These are phyloP conservation scores for Alternaria rosae DNA, from an alignment of 2,329 filamentous ascomycete genomes.

Conservation along the genomic window DNA sequence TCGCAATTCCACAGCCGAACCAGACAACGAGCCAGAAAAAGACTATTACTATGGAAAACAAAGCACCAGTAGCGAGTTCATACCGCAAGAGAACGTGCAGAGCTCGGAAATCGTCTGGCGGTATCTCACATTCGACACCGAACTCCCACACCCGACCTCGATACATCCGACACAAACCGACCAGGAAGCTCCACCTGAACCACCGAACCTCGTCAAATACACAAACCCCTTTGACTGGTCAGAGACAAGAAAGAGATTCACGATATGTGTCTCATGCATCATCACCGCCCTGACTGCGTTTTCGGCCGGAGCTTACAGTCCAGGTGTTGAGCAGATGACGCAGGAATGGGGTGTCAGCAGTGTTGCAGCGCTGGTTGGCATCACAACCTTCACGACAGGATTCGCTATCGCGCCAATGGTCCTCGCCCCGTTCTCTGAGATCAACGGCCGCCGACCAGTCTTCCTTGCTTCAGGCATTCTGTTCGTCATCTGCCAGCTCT, in stretches of 20 bases:
- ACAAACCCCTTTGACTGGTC: slow-evolving; percentile 78
- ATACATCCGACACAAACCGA: slow-evolving; percentile 43
- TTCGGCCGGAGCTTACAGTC: slow-evolving; percentile 80
- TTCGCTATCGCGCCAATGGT: slow-evolving; percentile 88
- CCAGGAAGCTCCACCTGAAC: slow-evolving; percentile 58
- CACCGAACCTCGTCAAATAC: slow-evolving; percentile 72
- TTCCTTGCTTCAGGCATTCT: slow-evolving; percentile 77
- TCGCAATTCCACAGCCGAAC: slow-evolving; percentile 19
- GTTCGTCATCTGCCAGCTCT: slow-evolving; percentile 74
- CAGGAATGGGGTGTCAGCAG: slow-evolving; percentile 69
- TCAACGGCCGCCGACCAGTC: slow-evolving; percentile 84
- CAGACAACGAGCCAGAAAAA: slow-evolving; percentile 20
- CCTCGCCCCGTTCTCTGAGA: slow-evolving; percentile 85
- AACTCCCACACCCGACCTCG: slow-evolving; percentile 59
- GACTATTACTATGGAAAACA: slow-evolving; percentile 25
- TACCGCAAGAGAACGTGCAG: slow-evolving; percentile 15
- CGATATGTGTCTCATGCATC: slow-evolving; percentile 76
- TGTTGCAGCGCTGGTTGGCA: slow-evolving; percentile 74
- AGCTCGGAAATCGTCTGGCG: slow-evolving; percentile 59
- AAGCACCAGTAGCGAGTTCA: slow-evolving; percentile 11
- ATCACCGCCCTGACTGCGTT: slow-evolving; percentile 83
- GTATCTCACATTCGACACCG: slow-evolving; percentile 69
- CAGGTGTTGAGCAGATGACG: slow-evolving; percentile 70
- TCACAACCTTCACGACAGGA: slow-evolving; percentile 78
- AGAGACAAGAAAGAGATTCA: slow-evolving; percentile 69